A percentile compares a stretch with the other conserved stretches of the same genome.
phyloP scores from a whole-genome alignment of 352 stramenopile species.

The Phytophthora pisi region DNA sequence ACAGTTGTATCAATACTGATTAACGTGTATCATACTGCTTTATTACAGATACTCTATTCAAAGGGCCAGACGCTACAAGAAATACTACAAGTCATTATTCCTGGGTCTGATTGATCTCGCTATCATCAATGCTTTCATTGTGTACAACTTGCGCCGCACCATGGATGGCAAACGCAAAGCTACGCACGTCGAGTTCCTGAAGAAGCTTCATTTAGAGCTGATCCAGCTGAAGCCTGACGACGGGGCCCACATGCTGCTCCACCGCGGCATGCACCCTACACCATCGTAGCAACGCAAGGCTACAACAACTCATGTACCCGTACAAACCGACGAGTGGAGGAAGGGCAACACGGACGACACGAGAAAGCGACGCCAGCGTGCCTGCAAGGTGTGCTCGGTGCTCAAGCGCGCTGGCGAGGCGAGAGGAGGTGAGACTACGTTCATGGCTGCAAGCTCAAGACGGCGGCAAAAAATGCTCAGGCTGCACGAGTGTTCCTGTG shows the following conservation, averaged over 20 bases:
- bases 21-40: too few relatives aligned
- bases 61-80: too few relatives aligned
- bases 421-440: conserved; percentile 3
- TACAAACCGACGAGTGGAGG: background rate
- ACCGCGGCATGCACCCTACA: background rate
- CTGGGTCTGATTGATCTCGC: too few relatives aligned
- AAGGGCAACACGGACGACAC: conserved; percentile 2
- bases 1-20: too few relatives aligned
- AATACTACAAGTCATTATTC: too few relatives aligned
- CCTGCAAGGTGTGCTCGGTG: too few relatives aligned
- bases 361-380: too few relatives aligned
- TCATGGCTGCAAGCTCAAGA: conserved; percentile 6
- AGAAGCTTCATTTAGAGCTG: background rate
- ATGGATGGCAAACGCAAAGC: background rate
- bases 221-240: background rate
- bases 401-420: background rate
- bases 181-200: background rate
- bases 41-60: too few relatives aligned
- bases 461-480: background rate
- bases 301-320: background rate
- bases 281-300: background rate
- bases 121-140: background rate
- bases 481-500: conserved; percentile 1
- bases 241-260: background rate
- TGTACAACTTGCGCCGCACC: background rate